Conservation (phyloP, 352 stramenopile genomes). For the Albugo candida region DNA sequence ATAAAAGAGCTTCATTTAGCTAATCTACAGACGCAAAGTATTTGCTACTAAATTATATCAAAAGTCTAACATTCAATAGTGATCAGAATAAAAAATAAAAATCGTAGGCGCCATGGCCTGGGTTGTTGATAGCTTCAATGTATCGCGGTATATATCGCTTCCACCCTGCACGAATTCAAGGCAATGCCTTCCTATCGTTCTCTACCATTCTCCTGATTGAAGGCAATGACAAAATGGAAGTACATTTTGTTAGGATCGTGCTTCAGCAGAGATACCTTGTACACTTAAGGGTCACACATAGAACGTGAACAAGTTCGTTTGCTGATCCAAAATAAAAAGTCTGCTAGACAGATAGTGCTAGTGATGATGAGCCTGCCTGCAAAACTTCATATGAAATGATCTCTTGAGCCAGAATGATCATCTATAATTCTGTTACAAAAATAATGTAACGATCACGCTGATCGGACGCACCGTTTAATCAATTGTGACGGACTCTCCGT, state of each 20-base stretch:
- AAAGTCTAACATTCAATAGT: slow-evolving; percentile 33
- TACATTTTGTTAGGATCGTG: slow-evolving; percentile 33
- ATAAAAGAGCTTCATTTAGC: slow-evolving; percentile 21
- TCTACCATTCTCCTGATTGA: neutral
- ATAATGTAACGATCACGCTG: neutral
- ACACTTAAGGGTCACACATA: slow-evolving; percentile 32
- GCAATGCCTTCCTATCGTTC: neutral
- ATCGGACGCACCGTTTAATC: neutral
- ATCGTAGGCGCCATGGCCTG: no score
- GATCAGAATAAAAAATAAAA: slow-evolving; percentile 14
- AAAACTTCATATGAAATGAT: neutral
- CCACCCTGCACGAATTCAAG: no score
- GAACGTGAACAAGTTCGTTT: slow-evolving; percentile 38
- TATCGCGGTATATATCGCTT: no score
- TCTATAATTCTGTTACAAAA: no score
- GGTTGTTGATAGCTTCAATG: neutral
- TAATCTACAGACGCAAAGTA: slow-evolving; percentile 22
- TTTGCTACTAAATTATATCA: slow-evolving; percentile 36
- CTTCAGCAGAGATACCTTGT: slow-evolving; percentile 19
- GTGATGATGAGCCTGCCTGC: slow-evolving; percentile 50
- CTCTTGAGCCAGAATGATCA: no score
- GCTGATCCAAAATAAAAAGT: slow-evolving; percentile 25
- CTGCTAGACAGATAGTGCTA: slow-evolving; percentile 42
- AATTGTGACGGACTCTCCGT: neutral
- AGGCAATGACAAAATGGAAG: slow-evolving; percentile 19